These are phyloP conservation scores for Gastrolobium bilobum DNA, from an alignment of 306 rosid genomes.

Conservation along the genomic window DNA sequence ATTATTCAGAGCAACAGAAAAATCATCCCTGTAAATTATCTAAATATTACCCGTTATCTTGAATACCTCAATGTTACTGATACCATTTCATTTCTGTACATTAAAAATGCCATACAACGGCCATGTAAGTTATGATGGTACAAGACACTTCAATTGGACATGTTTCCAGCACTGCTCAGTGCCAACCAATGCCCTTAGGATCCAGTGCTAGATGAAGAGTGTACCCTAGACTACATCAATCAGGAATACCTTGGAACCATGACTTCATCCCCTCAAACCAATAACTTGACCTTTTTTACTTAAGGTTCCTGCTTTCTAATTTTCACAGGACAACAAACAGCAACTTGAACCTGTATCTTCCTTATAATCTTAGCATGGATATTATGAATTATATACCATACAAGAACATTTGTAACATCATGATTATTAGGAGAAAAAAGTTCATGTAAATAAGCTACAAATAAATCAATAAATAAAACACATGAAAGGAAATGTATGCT, in stretches of 20 bases:
- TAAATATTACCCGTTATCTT: constrained; percentile 6
- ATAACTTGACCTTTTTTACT: constrained; percentile 4
- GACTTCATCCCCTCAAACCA: not conserved
- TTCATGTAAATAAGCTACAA: constrained; percentile 4
- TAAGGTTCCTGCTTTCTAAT: not conserved
- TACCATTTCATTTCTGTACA: constrained; percentile 15
- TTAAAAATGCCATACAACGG: constrained; percentile 4
- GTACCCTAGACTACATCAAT: constrained; percentile 2
- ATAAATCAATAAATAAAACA: constrained; percentile 20
- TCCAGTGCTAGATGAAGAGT: constrained; percentile 21
- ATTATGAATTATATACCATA: constrained; percentile 12
- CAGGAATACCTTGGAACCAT: not conserved
- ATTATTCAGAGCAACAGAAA: constrained; percentile 9
- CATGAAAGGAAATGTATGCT: constrained; percentile 32
- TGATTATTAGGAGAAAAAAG: constrained; percentile 8
- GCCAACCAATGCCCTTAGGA: constrained; percentile 13
- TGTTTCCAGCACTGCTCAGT: constrained; percentile 24
- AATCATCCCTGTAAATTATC: constrained; percentile 11
- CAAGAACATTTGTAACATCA: constrained; percentile 10
- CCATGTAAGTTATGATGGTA: constrained; percentile 6
- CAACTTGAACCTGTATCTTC: constrained; percentile 2
- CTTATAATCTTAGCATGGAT: constrained; percentile 8
- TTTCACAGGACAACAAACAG: not conserved
- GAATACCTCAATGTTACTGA: not conserved
- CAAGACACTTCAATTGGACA: constrained; percentile 4